Base-by-base conservation (phyloP, 192 early-diverging fungal species). In the Borealophlyctis nickersoniae region DNA sequence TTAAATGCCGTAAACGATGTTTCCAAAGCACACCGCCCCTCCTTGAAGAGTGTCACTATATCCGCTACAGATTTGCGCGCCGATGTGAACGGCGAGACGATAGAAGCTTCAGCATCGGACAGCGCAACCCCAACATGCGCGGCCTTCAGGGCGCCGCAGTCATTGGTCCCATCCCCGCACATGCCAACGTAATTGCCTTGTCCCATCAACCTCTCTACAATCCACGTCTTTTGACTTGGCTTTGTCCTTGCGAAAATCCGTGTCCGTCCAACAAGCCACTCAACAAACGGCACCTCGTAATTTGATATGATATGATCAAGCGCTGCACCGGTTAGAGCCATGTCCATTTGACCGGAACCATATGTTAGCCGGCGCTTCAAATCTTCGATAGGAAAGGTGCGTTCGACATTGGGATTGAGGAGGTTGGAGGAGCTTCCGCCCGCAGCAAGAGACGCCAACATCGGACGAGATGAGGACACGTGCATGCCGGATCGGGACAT, bases 111-210 rank as follows among this genome's bases (percentile, higher is more conserved):
- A 22, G 89, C 78, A 60, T 88, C 85, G 5, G 89, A 90, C 49
- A 93, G 74, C 28, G 92, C 92, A 1, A 93, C 30, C 23, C 92
- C 92, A 7, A 91, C 92, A 69, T 93, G 90, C 3, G 90, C 89
- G 1, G 91, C 89, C 29, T 91, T 85, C 63, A 93, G 65, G 16
- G 92, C 92, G 32, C 89, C 92, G 63, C 87, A 86, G 73, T 93
- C 92, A 72, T 93, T 93, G 29, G 71, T 73, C 4, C 62, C 92
- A 60, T 93, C 90, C 58, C 92, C 92, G 69, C 90, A 92, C 92
- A 93, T 93, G 34, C 81, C 90, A 5, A 87, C 88, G 60, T 87
- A 84, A n/a, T 52, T 57, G 1, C 80, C 86, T 3, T 85, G 79
- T 71, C 87, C 82, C 79, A 91, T 90, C 56, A 90, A 83, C 24